Evolutionary conservation across 495 filamentous ascomycete species (phyloP).

Genomic region (Tuber borchii): DNA sequence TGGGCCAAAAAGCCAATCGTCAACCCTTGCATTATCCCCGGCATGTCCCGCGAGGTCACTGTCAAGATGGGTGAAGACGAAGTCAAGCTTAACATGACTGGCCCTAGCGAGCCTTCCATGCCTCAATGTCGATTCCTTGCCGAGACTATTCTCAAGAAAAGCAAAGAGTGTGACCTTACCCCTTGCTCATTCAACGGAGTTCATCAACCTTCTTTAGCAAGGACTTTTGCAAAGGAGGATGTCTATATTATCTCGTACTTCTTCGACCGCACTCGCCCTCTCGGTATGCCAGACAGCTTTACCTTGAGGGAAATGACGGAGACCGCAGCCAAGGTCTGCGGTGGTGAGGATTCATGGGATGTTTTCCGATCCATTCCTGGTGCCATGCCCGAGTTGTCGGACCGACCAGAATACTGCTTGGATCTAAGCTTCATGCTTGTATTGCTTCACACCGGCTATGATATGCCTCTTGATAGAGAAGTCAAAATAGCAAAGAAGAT

Average conservation of each 20-base stretch:
- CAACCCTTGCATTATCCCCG: slow-evolving; percentile 84
- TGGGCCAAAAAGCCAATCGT: slow-evolving; percentile 62
- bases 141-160: slow-evolving; percentile 85
- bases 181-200: slow-evolving; percentile 97
- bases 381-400: slow-evolving; percentile 67
- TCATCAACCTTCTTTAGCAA: slow-evolving; percentile 83
- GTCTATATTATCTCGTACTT: slow-evolving; percentile 97
- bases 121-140: slow-evolving; percentile 83
- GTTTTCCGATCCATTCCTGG: slow-evolving; percentile 65
- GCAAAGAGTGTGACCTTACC: slow-evolving; percentile 67
- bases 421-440: slow-evolving; percentile 94
- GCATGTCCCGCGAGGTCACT: slow-evolving; percentile 62
- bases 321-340: slow-evolving; percentile 75
- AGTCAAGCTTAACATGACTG: slow-evolving; percentile 75
- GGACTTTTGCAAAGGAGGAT: slow-evolving; percentile 88
- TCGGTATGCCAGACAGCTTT: slow-evolving; percentile 95
- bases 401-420: slow-evolving; percentile 80
- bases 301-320: slow-evolving; percentile 80
- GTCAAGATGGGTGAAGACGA: slow-evolving; percentile 52
- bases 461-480: slow-evolving; percentile 92
- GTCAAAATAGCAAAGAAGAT: slow-evolving; percentile 98
- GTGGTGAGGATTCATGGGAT: slow-evolving; percentile 68
- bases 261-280: slow-evolving; percentile 80
- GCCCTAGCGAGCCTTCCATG: slow-evolving; percentile 66
- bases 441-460: slow-evolving; percentile 89